Evolutionary conservation across 805 yeast species (phyloP).

Genomic region (Torulaspora quercuum): DNA sequence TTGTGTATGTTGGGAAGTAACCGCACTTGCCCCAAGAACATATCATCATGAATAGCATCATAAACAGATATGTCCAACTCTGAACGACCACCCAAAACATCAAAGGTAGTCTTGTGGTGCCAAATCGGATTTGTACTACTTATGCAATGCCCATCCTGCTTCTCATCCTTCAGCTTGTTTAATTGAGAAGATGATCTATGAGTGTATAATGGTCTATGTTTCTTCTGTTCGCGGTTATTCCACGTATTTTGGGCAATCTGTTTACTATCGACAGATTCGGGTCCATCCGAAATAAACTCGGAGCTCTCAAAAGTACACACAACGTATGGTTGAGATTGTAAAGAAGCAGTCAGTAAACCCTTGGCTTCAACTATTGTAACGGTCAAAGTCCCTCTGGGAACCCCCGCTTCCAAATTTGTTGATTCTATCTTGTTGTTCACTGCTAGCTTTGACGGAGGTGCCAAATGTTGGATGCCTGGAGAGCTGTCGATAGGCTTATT

Average conservation of each 20-base stretch:
- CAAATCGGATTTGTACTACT: constrained; percentile 61
- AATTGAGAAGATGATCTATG: constrained; percentile 46
- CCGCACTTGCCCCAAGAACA: constrained; percentile 81
- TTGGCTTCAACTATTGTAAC: constrained; percentile 80
- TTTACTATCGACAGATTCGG: constrained; percentile 43
- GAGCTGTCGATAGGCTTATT: too few species aligned
- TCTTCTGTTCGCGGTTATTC: constrained; percentile 27
- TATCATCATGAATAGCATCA: constrained; percentile 77
- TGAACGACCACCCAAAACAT: constrained; percentile 79
- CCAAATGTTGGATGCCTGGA: constrained; percentile 4
- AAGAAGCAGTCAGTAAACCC: constrained; percentile 54
- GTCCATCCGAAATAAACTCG: constrained; percentile 82
- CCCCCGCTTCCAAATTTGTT: constrained; percentile 22
- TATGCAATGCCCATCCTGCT: constrained; percentile 22
- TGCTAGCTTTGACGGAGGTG: neutral
- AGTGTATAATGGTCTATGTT: constrained; percentile 41
- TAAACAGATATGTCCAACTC: constrained; percentile 88
- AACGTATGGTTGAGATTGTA: constrained; percentile 73
- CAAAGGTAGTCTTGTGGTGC: constrained; percentile 92
- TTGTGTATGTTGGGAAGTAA: constrained; percentile 55
- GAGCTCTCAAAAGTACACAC: constrained; percentile 90
- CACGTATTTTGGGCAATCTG: constrained; percentile 25
- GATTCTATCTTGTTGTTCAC: constrained; percentile 3
- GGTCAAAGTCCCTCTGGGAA: constrained; percentile 78
- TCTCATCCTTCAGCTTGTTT: constrained; percentile 30